Base-by-base conservation (phyloP, 2,329 filamentous ascomycete genomes). In the Lizonia empirigonia region DNA sequence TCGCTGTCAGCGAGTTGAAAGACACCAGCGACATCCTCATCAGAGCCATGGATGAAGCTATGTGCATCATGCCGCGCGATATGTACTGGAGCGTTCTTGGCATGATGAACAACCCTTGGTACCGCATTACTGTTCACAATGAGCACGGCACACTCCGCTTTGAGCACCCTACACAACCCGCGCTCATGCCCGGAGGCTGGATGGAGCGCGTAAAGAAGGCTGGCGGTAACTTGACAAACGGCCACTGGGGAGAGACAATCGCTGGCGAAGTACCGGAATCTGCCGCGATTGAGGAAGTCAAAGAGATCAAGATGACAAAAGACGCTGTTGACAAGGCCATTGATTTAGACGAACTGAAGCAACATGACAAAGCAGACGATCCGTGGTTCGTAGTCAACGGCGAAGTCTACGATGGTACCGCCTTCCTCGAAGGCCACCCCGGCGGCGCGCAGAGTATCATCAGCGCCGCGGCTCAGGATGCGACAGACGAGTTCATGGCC, bases 31-130 rank as follows among this genome's bases (percentile, higher is more conserved):
- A 91, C 63, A 84, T 97, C 29, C 81, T 95, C 65, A 85, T 96
- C 5, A 82, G 92, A 35, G 88, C 87, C 4, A 96, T 96, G 91
- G 92, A 97, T 62, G 92, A 96, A 59, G 83, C 87, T 46, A 87
- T 96, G 84, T 90, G 89, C 72, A 78, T 90, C 0, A 91, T 96
- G 69, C 92, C 92, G 4, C 82, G 90, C 55, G 92, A 97, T 65
- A 94, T 96, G 90, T 96, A 96, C 75, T 97, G 92, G 92, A 91
- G 85, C 53, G 91, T 96, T 2, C 77, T 96, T 30, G 91, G 92
- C 0, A 97, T 97, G 92, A 96, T 97, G 92, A 96, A 96, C 74
- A 96, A 96, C 63, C 89, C 90, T 0, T 97, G 92, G 92, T 97
- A 88, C 71, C 82, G 92, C 5, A 82, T 97, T 1, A 84, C 86